These are phyloP conservation scores for Picochlorum sp. DNA, from an alignment of 139 green algal genomes.

Conservation along the genomic window DNA sequence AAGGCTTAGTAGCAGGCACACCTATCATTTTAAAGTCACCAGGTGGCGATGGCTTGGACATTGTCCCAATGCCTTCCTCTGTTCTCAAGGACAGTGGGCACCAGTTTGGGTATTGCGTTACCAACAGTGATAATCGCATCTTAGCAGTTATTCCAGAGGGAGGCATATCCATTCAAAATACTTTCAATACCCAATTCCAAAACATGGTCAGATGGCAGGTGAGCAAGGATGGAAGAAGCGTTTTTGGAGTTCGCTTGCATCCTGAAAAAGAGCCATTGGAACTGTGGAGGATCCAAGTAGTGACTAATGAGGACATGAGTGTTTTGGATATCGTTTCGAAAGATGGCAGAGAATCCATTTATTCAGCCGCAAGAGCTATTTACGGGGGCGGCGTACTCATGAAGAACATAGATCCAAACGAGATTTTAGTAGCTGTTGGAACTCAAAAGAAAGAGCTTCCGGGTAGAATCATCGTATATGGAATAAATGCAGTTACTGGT, in stretches of 20 bases:
- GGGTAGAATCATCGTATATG: not conserved
- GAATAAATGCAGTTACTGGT: conserved; percentile 85
- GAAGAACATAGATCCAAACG: conserved; percentile 90
- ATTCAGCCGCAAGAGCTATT: conserved; percentile 69
- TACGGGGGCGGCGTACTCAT: conserved; percentile 74
- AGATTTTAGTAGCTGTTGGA: conserved; percentile 68
- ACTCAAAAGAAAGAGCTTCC: too few relatives aligned
- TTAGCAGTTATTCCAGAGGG: not conserved
- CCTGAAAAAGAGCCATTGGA: conserved; percentile 13
- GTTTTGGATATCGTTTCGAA: conserved; percentile 37
- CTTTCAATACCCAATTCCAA: not conserved
- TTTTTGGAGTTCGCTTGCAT: conserved; percentile 4
- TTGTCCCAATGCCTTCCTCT: conserved; percentile 31
- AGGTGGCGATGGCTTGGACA: conserved; percentile 6
- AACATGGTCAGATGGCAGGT: conserved; percentile 23
- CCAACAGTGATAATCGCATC: too few relatives aligned
- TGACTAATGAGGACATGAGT: not conserved
- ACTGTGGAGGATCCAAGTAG: conserved; percentile 5
- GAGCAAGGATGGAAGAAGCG: conserved; percentile 6
- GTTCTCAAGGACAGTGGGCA: too few relatives aligned
- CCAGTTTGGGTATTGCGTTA: too few relatives aligned
- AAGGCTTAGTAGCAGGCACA: conserved; percentile 13
- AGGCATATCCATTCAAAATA: conserved; percentile 25
- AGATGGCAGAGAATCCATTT: conserved; percentile 27
- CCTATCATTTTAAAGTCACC: conserved; percentile 1